Conservation (phyloP, 2,329 filamentous ascomycete genomes). For the Cladosporium oxysporum region DNA sequence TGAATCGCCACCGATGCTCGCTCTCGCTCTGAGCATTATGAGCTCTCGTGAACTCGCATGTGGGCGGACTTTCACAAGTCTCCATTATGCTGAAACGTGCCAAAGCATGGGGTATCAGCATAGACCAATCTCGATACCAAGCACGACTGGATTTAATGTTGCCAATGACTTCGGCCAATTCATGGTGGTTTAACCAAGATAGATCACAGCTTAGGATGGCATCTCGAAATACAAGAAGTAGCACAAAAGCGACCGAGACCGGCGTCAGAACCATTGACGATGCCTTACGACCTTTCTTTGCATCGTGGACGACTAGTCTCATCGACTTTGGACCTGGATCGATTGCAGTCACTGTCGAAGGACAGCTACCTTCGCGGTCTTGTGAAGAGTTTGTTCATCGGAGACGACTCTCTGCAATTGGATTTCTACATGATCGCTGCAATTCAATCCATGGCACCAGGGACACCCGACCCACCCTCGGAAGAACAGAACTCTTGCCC, state of each 20-base stretch:
- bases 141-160: background rate
- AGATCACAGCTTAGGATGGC: background rate
- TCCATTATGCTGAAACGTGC: background rate
- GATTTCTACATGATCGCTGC: background rate
- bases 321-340: background rate
- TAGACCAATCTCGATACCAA: background rate
- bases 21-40: too few relatives aligned
- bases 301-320: constrained; percentile 7
- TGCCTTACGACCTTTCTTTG: background rate
- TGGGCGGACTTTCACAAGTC: background rate
- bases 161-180: background rate
- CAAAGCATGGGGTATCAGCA: background rate
- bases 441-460: background rate
- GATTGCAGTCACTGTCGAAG: background rate
- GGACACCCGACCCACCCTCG: background rate
- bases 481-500: background rate
- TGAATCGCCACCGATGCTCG: too few relatives aligned
- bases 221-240: background rate
- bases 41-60: too few relatives aligned
- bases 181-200: background rate
- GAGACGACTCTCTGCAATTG: background rate
- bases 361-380: background rate
- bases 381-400: background rate
- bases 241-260: background rate
- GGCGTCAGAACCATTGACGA: background rate